phyloP scores from a whole-genome alignment of 805 yeast species.

The Starmerella cellae region DNA sequence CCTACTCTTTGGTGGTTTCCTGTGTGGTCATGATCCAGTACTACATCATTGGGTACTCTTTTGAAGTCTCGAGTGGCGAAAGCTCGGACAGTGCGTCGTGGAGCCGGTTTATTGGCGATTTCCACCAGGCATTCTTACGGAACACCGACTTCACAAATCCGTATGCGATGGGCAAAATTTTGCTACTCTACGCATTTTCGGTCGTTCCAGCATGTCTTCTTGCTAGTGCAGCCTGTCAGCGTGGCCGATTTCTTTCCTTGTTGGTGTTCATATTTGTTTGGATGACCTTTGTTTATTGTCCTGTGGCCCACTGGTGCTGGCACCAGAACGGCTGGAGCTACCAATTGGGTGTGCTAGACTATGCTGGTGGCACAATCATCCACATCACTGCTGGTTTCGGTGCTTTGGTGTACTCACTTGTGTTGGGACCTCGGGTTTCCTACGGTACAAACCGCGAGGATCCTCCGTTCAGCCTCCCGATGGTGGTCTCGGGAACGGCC shows the following conservation, averaged over 20 bases:
- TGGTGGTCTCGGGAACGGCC: slow-evolving; percentile 54
- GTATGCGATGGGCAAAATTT: slow-evolving; percentile 33
- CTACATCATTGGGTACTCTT: slow-evolving; percentile 57
- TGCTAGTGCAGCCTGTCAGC: slow-evolving; percentile 60
- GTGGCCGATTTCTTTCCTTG: slow-evolving; percentile 60
- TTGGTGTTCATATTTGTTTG: slow-evolving; percentile 52
- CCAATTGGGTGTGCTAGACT: slow-evolving; percentile 50
- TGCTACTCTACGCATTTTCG: slow-evolving; percentile 51
- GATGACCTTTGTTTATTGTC: slow-evolving; percentile 63
- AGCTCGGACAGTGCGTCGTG: slow-evolving; percentile 23
- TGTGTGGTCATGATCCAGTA: slow-evolving; percentile 52
- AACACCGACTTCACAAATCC: slow-evolving; percentile 27
- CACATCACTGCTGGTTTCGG: slow-evolving; percentile 60
- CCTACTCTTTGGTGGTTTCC: slow-evolving; percentile 52
- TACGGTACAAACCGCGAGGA: slow-evolving; percentile 30
- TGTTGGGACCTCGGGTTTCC: slow-evolving; percentile 54
- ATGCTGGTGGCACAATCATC: slow-evolving; percentile 69
- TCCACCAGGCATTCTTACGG: slow-evolving; percentile 39
- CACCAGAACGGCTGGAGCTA: slow-evolving; percentile 53
- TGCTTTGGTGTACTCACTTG: slow-evolving; percentile 53
- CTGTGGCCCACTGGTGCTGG: slow-evolving; percentile 67
- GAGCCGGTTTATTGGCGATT: slow-evolving; percentile 38
- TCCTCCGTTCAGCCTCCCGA: slow-evolving; percentile 53
- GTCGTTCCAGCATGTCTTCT: slow-evolving; percentile 51
- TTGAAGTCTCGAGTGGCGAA: slow-evolving; percentile 33